Evolutionary conservation across 306 rosid species (phyloP), one percentile per base, ranked within the genome.

Genomic region (Vigna hirtella): DNA sequence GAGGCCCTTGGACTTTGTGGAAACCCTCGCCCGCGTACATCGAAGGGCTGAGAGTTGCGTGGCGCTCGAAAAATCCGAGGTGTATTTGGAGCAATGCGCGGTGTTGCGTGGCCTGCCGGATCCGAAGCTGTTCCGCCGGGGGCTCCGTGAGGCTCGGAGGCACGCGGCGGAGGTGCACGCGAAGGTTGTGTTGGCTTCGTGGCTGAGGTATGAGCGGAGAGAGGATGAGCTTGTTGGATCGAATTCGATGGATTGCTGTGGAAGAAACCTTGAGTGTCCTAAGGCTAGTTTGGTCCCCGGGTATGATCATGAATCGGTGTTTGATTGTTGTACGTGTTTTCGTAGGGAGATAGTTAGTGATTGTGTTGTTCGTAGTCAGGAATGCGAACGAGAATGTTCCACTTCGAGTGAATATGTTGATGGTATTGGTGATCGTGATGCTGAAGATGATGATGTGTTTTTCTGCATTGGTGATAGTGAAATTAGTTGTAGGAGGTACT

Each of bases 161-260:
- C 63, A 57, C 63, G 63, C 63, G 9, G 34, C 9, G n/a, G 63
- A 24, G 63, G 63, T 57, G 63, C 63, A 57, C 9, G 34, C 8
- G 3, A 57, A 57, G 36, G 63, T 57, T 7, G 63, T 57, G 15
- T 3, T 57, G 63, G 63, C 63, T 57, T 57, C 63, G 63, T 57
- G 63, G 63, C 1, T 57, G 63, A 57, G 63, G 63, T 24, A 57
- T 57, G 63, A 57, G 34, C 34, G 63, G 34, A 57, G 63, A 24
- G 36, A 57, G 63, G 63, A 57, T 8, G 63, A 57, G 36, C 63
- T 57, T 11, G 34, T 24, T 6, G 63, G 34, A 10, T 57, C 63
- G 34, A 57, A 57, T 57, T 57, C 63, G 63, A 57, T 57, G 63
- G 63, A 57, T 57, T 57, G 63, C 63, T 57, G 63, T 57, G 63